These are phyloP conservation scores for Trebouxia sp. DNA, from an alignment of 139 green algal genomes.

Conservation along the genomic window DNA sequence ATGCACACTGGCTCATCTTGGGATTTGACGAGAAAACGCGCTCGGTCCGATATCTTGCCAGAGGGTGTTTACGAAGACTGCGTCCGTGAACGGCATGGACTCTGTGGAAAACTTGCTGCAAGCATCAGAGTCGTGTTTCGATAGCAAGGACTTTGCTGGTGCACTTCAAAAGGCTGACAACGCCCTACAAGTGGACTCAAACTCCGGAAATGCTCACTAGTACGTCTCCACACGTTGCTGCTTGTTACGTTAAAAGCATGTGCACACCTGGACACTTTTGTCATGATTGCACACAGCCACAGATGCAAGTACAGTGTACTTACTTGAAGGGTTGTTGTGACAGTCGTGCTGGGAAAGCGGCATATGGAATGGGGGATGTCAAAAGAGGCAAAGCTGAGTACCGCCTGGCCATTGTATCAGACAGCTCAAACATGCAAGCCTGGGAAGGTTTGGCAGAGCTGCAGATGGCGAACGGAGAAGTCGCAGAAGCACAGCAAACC, in stretches of 20 bases:
- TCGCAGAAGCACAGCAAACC: constrained; percentile 42
- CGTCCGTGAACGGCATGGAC: not conserved
- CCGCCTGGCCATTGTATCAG: constrained; percentile 2
- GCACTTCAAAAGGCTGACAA: not conserved
- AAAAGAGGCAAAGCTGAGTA: constrained; percentile 1
- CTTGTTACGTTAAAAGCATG: not conserved
- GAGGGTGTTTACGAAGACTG: not conserved
- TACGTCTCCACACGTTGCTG: not conserved
- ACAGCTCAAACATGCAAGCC: constrained; percentile 2
- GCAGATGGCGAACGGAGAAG: constrained; percentile 36
- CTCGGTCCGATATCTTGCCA: not conserved
- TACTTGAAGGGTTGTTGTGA: no score
- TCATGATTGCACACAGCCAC: no score
- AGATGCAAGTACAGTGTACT: no score
- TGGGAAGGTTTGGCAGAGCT: constrained; percentile 42
- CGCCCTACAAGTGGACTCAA: not conserved
- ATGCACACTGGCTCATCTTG: constrained; percentile 10
- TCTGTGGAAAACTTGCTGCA: constrained; percentile 19
- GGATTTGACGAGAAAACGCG: not conserved
- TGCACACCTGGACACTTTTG: not conserved
- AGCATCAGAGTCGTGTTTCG: constrained; percentile 17
- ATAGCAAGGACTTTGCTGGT: constrained; percentile 20
- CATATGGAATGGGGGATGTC: constrained; percentile 17
- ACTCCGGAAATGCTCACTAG: constrained; percentile 4
- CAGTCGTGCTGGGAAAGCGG: constrained; percentile 26